Evolutionary conservation across 1,284 basidiomycete species (phyloP).

Genomic region (Ganoderma sinense): DNA sequence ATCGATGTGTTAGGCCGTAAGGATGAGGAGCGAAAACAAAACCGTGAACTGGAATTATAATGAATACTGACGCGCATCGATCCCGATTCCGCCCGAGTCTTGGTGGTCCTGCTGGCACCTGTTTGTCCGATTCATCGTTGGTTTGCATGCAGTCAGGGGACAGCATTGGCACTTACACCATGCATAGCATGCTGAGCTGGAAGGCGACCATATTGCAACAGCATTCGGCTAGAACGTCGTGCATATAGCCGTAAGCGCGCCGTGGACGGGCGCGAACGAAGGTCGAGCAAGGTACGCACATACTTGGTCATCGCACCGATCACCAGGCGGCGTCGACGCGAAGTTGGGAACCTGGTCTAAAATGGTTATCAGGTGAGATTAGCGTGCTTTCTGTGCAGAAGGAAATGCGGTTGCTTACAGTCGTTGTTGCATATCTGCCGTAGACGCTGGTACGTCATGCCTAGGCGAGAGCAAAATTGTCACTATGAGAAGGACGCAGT

Average conservation of each 20-base stretch:
- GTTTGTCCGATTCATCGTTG: no score
- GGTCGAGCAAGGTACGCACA: neutral
- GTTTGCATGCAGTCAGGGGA: neutral
- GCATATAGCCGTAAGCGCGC: no score
- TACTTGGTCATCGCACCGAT: slow-evolving; percentile 20
- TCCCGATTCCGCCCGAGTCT: neutral
- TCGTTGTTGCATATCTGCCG: slow-evolving; percentile 20
- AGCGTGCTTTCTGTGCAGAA: neutral
- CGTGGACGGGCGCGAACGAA: neutral
- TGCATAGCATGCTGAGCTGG: slow-evolving; percentile 27
- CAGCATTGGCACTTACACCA: slow-evolving; percentile 14
- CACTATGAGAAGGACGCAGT: no score
- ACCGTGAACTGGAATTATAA: no score
- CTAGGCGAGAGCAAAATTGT: slow-evolving; percentile 7
- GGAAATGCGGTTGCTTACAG: slow-evolving; percentile 14
- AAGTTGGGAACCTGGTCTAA: slow-evolving; percentile 23
- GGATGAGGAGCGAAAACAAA: neutral
- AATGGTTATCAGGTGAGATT: neutral
- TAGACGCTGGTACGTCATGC: slow-evolving; percentile 19
- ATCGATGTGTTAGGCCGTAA: neutral
- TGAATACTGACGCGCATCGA: slow-evolving; percentile 13
- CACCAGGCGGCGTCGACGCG: slow-evolving; percentile 12
- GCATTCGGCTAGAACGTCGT: slow-evolving; percentile 10
- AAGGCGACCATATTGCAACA: slow-evolving; percentile 25
- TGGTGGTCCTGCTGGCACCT: slow-evolving; percentile 23